phyloP scores from a whole-genome alignment of 2,329 filamentous ascomycete species.

The Xylariaceae sp. region DNA sequence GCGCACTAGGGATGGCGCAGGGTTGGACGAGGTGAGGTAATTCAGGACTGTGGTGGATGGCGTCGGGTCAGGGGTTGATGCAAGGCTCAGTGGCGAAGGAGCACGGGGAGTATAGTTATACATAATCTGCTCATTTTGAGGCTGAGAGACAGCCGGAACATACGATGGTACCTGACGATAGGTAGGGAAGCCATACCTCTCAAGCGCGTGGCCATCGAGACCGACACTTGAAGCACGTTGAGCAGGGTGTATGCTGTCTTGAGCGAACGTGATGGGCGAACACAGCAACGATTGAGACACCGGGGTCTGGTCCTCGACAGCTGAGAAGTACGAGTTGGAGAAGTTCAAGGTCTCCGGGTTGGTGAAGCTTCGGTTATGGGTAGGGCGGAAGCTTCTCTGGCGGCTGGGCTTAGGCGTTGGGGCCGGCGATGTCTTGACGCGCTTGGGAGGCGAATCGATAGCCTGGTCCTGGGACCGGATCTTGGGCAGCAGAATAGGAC shows the following conservation, averaged over 20 bases:
- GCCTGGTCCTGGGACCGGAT: conserved; percentile 84
- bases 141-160: conserved; percentile 40
- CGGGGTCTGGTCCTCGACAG: conserved; percentile 38
- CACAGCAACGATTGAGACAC: conserved; percentile 59
- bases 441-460: conserved; percentile 61
- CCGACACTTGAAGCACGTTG: conserved; percentile 69
- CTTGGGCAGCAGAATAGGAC: conserved; percentile 80
- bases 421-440: conserved; percentile 57
- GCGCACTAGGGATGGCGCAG: conserved; percentile 79
- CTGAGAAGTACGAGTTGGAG: conserved; percentile 43
- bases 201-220: conserved; percentile 67
- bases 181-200: conserved; percentile 79
- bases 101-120: conserved; percentile 53
- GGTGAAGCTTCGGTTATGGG: conserved; percentile 62
- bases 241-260: conserved; percentile 46
- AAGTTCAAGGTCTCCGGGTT: conserved; percentile 59
- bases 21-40: conserved; percentile 80
- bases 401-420: conserved; percentile 39
- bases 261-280: conserved; percentile 63
- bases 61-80: conserved; percentile 48
- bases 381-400: conserved; percentile 44
- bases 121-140: conserved; percentile 48
- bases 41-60: conserved; percentile 71
- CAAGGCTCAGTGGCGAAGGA: conserved; percentile 41
- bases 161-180: conserved; percentile 74